A percentile compares a stretch with the other conserved stretches of the same genome.
phyloP scores from a whole-genome alignment of 2,329 filamentous ascomycete species.

The Colletotrichum eleusines region DNA sequence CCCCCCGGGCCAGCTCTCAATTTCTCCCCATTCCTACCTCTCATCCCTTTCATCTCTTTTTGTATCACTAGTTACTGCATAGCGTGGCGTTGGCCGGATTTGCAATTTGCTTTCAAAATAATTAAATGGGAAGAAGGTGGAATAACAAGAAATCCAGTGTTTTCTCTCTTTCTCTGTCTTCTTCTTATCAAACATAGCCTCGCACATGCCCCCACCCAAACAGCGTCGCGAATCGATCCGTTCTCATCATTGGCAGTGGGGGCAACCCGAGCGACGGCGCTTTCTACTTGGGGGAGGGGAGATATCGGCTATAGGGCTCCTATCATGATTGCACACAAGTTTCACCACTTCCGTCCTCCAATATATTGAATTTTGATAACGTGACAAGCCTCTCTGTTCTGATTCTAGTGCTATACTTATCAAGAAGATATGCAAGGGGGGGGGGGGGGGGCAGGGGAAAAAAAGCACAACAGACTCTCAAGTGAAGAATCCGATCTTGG shows the following conservation, averaged over 20 bases:
- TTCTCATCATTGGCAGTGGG: neutral
- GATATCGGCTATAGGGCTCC: too few relatives aligned
- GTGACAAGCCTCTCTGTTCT: too few relatives aligned
- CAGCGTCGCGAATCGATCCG: neutral
- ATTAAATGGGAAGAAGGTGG: neutral
- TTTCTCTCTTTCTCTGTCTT: neutral
- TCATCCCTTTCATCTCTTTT: neutral
- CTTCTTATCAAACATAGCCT: neutral
- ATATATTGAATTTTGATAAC: too few relatives aligned
- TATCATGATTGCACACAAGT: neutral
- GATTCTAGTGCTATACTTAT: conserved; percentile 29
- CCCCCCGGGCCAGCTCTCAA: neutral
- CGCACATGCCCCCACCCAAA: too few relatives aligned
- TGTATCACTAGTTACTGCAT: conserved; percentile 21
- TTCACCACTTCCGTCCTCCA: too few relatives aligned
- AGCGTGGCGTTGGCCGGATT: conserved; percentile 35
- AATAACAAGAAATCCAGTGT: neutral
- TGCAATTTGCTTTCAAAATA: neutral
- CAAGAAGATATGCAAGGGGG: neutral
- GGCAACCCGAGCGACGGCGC: neutral
- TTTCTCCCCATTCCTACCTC: neutral
- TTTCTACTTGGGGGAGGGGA: too few relatives aligned
- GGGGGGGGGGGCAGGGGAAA: too few relatives aligned
- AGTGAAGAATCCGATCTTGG: neutral
- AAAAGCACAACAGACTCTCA: neutral